Evolutionary conservation across 352 stramenopile genomes (phyloP), one percentile per base, ranked within the genome.

Genomic region (Globisporangium cylindrosporum): DNA sequence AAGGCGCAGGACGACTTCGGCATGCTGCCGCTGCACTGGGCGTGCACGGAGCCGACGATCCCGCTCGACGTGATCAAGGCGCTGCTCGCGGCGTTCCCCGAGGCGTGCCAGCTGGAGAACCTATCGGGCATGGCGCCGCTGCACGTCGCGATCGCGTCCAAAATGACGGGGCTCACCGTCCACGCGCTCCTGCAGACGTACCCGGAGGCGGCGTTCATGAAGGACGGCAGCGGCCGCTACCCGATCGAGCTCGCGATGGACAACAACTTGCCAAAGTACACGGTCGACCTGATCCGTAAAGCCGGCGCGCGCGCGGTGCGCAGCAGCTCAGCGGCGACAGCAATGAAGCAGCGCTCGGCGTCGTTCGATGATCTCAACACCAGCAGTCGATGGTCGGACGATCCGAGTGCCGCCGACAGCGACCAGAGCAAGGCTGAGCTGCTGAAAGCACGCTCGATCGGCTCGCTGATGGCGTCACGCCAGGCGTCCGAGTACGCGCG

Each of bases 1-100:
- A 78, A 90, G 66, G 76, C 82, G 27, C 75, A 89, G 64, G 88
- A 95, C 73, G 79, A 93, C 70, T 93, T 93, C 59, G 84, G 86
- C 34, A 93, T 95, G 84, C 74, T 93, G 69, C 86, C 88, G 51
- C 76, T 95, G 54, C 88, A 95, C 73, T 95, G 88, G 88, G 84
- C 79, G 38, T 93, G 82, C 62, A 95, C 86, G 5, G 88, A 94
- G 68, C 74, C 78, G 24, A 41, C 67, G 18, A 62, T 93, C 25
- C 38, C 70, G 25, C 73, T 93, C 14, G 78, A 81, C 55, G 71
- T 79, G 53, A 43, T 95, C 27, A 69, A 79, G 43, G 29, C 72
- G 29, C 61, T 94, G 46, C 59, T 90, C 18, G 38, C 70, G 1
- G 82, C 80, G 7, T 93, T 89, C 53, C 85, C 87, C 0, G 73